Evolutionary conservation across 139 green algal species (phyloP).

Genomic region (Coelastrella sp.): DNA sequence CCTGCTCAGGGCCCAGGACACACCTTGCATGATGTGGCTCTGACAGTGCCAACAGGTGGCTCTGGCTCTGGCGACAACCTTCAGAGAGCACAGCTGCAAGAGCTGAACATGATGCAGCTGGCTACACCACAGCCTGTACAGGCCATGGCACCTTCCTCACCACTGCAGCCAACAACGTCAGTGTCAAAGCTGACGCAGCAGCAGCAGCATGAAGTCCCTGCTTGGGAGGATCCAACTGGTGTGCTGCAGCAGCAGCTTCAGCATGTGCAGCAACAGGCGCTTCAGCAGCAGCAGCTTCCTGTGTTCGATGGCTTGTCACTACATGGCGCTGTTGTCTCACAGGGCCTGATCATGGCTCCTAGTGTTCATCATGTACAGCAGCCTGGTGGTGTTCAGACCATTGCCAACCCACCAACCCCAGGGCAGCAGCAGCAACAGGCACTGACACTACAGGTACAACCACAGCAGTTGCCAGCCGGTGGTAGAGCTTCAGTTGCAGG

Average conservation of each 20-base stretch:
- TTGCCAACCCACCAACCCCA: background rate
- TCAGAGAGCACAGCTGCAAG: background rate
- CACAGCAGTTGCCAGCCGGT: constrained; percentile 8
- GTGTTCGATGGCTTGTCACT: constrained; percentile 18
- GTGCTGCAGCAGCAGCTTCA: background rate
- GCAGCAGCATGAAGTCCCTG: constrained; percentile 8
- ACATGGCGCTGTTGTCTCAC: background rate
- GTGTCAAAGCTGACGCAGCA: background rate
- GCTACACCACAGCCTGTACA: constrained; percentile 18
- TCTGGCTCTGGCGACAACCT: background rate
- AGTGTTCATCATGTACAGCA: background rate
- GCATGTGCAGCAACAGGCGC: constrained; percentile 24
- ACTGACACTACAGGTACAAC: background rate
- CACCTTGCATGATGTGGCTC: background rate
- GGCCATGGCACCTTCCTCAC: constrained; percentile 6
- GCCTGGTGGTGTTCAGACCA: background rate
- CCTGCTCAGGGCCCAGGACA: background rate
- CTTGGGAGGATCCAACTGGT: background rate
- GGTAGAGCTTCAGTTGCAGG: too few relatives aligned
- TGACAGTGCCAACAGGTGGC: background rate
- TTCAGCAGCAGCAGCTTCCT: constrained; percentile 16
- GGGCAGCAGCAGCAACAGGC: background rate
- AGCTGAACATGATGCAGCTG: constrained; percentile 39
- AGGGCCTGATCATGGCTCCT: background rate
- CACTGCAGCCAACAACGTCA: background rate